Conservation (phyloP, 768 basidiomycete genomes). For the Chalciporus chontae region DNA sequence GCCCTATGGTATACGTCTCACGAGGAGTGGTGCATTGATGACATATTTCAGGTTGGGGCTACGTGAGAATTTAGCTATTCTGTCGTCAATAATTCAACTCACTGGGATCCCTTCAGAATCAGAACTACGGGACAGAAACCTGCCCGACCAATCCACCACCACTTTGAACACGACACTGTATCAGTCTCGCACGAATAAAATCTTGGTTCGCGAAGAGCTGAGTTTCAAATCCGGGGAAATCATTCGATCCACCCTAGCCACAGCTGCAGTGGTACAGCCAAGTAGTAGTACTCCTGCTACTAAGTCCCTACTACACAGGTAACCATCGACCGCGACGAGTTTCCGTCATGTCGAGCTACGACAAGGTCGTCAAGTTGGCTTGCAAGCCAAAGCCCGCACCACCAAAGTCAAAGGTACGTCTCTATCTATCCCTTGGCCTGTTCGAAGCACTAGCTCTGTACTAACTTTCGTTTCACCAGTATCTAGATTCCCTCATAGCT, state of each 20-base stretch:
- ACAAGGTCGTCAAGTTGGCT: conserved; percentile 93
- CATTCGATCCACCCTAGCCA: not conserved
- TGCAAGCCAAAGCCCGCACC: conserved; percentile 96
- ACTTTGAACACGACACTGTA: too few species aligned
- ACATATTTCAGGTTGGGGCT: too few species aligned
- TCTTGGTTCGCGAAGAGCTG: conserved; percentile 12
- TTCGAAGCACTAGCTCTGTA: not conserved
- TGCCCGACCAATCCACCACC: too few species aligned
- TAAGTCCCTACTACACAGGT: too few species aligned
- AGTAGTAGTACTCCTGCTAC: too few species aligned
- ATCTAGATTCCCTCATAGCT: conserved; percentile 93
- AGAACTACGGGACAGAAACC: not conserved
- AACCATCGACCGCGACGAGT: not conserved
- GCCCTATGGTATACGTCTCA: too few species aligned
- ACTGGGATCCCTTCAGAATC: not conserved
- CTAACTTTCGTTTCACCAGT: conserved; percentile 44
- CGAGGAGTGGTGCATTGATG: too few species aligned
- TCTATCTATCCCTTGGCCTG: not conserved
- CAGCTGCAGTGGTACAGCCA: too few species aligned
- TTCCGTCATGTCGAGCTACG: conserved; percentile 64
- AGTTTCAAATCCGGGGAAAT: conserved; percentile 25
- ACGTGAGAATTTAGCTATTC: too few species aligned
- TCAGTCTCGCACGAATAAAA: too few species aligned
- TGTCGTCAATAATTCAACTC: not conserved
- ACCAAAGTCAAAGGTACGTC: conserved; percentile 87